Evolutionary conservation across 345 rosid genomes (phyloP).

Genomic region (Lumnitzera racemosa): DNA sequence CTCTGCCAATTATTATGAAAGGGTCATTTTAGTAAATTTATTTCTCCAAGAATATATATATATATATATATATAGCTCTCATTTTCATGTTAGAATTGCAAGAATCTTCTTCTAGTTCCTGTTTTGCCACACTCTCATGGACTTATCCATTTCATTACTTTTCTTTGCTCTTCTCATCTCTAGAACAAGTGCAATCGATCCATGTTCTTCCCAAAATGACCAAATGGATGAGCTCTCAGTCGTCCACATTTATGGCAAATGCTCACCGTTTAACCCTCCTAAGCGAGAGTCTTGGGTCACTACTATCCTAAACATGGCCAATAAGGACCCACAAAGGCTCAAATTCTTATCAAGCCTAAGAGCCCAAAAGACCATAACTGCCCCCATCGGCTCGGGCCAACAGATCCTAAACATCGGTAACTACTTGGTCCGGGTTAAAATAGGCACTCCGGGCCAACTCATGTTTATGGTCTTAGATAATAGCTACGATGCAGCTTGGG

Average conservation of each 20-base stretch:
- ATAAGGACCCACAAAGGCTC: conserved; percentile 55
- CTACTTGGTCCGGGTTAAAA: conserved; percentile 61
- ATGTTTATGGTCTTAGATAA: conserved; percentile 86
- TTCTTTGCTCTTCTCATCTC: conserved; percentile 33
- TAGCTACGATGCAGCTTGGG: conserved; percentile 68
- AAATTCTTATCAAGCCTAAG: conserved; percentile 45
- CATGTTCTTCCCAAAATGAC: conserved; percentile 35
- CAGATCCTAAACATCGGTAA: conserved; percentile 37
- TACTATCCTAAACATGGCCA: conserved; percentile 64
- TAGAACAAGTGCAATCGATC: conserved; percentile 27
- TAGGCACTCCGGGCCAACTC: conserved; percentile 74
- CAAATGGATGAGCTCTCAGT: conserved; percentile 41
- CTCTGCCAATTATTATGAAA: conserved; percentile 7
- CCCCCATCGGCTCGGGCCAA: conserved; percentile 67
- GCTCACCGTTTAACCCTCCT: conserved; percentile 64
- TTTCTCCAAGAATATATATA: not conserved
- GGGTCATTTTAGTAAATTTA: conserved; percentile 25
- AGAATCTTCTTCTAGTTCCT: not conserved
- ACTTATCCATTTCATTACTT: conserved; percentile 20
- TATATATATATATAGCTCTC: conserved; percentile 7
- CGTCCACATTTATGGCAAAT: conserved; percentile 63
- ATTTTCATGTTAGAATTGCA: conserved; percentile 8
- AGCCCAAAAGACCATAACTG: conserved; percentile 37
- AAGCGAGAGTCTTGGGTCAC: conserved; percentile 38
- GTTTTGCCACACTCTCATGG: conserved; percentile 27